Evolutionary conservation across 2,329 filamentous ascomycete genomes (phyloP).

Genomic region (Blumeriella jaapii): DNA sequence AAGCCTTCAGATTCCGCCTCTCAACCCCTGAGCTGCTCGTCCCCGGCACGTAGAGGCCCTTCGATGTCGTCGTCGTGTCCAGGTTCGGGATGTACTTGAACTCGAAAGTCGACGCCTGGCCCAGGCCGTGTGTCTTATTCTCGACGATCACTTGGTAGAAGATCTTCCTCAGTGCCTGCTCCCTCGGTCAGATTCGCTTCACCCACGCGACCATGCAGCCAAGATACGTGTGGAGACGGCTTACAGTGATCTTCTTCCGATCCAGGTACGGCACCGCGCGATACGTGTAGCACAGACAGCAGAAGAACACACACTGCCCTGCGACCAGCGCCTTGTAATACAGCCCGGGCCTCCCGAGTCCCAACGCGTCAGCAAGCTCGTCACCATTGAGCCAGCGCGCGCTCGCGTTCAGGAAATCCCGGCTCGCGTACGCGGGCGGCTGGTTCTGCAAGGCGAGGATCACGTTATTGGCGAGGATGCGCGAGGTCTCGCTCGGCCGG

Average conservation of each 20-base stretch:
- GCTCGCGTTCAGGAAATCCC: constrained; percentile 55
- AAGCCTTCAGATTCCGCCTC: constrained; percentile 34
- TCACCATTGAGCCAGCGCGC: constrained; percentile 61
- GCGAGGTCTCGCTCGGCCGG: constrained; percentile 48
- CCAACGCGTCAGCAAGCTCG: constrained; percentile 47
- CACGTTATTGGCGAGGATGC: constrained; percentile 62
- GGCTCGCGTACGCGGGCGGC: constrained; percentile 53
- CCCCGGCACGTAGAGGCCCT: constrained; percentile 24
- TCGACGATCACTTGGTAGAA: constrained; percentile 52
- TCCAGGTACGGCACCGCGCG: constrained; percentile 37
- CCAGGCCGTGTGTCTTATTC: constrained; percentile 47
- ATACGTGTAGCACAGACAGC: constrained; percentile 30
- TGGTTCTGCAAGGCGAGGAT: constrained; percentile 54
- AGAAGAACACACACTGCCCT: constrained; percentile 23
- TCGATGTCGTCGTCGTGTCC: constrained; percentile 30
- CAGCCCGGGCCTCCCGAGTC: constrained; percentile 13
- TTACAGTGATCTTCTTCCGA: constrained; percentile 38
- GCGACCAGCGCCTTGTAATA: constrained; percentile 22
- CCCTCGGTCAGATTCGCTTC: not conserved
- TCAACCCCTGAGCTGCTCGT: constrained; percentile 31
- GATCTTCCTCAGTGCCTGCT: constrained; percentile 22
- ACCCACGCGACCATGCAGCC: not conserved
- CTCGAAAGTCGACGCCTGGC: constrained; percentile 51
- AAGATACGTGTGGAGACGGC: constrained; percentile 5
- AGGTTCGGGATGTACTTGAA: constrained; percentile 59